phyloP scores from a whole-genome alignment of 1,284 basidiomycete genomes.

The Trametes polyzona region DNA sequence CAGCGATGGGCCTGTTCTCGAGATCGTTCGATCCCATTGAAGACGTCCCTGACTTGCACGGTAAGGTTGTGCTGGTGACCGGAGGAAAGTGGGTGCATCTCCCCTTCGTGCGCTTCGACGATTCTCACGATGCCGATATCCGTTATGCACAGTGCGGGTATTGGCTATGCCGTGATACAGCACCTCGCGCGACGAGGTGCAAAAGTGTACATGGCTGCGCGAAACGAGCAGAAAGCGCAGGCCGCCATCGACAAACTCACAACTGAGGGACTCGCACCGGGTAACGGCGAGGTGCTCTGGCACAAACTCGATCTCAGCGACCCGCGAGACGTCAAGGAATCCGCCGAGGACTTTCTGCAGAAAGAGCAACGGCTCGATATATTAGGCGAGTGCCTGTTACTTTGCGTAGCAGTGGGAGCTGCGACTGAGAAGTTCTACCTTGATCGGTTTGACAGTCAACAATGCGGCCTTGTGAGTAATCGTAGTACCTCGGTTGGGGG shows the following conservation, averaged over 20 bases:
- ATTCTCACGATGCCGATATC: too few relatives aligned
- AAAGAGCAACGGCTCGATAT: constrained; percentile 56
- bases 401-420: too few relatives aligned
- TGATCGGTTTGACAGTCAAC: constrained; percentile 43
- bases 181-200: constrained; percentile 45
- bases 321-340: constrained; percentile 44
- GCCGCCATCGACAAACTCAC: constrained; percentile 43
- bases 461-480: constrained; percentile 52
- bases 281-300: constrained; percentile 47
- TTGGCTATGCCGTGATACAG: constrained; percentile 45
- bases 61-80: constrained; percentile 46
- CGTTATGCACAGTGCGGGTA: constrained; percentile 36
- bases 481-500: neutral
- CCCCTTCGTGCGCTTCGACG: neutral
- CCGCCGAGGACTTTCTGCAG: constrained; percentile 49
- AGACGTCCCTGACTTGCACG: constrained; percentile 40
- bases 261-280: constrained; percentile 36
- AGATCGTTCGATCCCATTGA: constrained; percentile 27
- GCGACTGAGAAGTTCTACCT: too few relatives aligned
- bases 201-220: constrained; percentile 48
- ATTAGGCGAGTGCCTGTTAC: constrained; percentile 41
- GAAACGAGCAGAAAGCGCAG: constrained; percentile 42
- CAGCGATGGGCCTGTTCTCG: constrained; percentile 30
- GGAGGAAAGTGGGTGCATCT: constrained; percentile 41
- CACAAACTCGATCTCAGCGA: constrained; percentile 50